These are phyloP conservation scores for Aspergillus sp. DNA, from an alignment of 2,329 filamentous ascomycete species.

Conservation along the genomic window DNA sequence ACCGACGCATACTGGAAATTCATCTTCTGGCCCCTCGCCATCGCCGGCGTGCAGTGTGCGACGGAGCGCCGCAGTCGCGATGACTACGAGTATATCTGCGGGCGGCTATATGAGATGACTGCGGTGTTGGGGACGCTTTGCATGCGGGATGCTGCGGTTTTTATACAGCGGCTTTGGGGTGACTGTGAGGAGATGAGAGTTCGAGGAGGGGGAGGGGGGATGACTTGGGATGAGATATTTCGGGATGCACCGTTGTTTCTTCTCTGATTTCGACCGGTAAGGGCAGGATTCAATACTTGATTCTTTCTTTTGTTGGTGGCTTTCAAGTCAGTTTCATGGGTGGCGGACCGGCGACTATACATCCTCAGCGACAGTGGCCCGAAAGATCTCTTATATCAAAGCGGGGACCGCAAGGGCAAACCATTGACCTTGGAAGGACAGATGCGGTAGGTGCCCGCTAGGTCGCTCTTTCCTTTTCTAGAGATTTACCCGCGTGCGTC, in stretches of 20 bases:
- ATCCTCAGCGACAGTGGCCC: too few species aligned
- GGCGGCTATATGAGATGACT: not conserved
- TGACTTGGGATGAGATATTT: conserved; percentile 8
- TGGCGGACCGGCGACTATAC: too few species aligned
- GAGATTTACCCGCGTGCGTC: too few species aligned
- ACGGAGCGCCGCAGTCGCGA: not conserved
- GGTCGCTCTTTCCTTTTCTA: too few species aligned
- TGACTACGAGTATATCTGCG: not conserved
- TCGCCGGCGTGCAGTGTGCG: conserved; percentile 2
- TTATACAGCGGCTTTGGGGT: not conserved
- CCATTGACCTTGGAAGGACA: too few species aligned
- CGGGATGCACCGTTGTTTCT: not conserved
- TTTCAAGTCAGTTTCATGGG: too few species aligned
- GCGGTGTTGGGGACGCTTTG: not conserved
- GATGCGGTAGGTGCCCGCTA: too few species aligned
- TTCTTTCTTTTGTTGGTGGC: too few species aligned
- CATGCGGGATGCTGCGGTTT: not conserved
- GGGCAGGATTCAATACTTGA: too few species aligned
- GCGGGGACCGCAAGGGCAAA: too few species aligned
- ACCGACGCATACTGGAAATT: not conserved
- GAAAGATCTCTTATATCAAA: too few species aligned
- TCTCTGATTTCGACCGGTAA: not conserved
- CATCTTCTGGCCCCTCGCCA: conserved; percentile 1
- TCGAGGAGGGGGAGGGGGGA: not conserved
- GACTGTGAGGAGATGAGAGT: not conserved